Evolutionary conservation across 768 basidiomycete genomes (phyloP).

Genomic region (Suillus decipiens): DNA sequence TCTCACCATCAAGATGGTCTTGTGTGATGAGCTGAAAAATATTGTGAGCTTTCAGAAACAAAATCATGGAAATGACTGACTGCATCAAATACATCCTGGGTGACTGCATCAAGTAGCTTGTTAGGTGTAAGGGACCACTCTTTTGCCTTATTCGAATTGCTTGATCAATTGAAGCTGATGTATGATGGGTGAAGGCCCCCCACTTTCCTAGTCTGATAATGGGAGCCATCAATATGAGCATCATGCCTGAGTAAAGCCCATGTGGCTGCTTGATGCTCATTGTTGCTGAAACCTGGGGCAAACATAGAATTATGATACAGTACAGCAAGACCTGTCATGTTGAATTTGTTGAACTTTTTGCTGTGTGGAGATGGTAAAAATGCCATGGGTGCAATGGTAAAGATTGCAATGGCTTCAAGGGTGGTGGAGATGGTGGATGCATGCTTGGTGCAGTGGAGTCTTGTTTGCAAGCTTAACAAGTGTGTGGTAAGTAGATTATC

Average conservation of each 20-base stretch:
- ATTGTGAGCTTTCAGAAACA: not conserved
- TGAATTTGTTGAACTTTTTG: slow-evolving; percentile 9
- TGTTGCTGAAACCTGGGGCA: slow-evolving; percentile 1
- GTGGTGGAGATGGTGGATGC: not conserved
- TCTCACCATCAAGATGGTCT: slow-evolving; percentile 11
- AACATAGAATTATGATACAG: slow-evolving; percentile 7
- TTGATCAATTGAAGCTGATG: slow-evolving; percentile 7
- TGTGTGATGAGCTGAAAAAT: slow-evolving; percentile 11
- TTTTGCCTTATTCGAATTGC: not conserved
- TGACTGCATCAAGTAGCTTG: not conserved
- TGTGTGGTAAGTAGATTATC: too few relatives aligned
- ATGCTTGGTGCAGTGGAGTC: not conserved
- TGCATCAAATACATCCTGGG: slow-evolving; percentile 2
- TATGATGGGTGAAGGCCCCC: slow-evolving; percentile 12
- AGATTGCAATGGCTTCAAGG: slow-evolving; percentile 1
- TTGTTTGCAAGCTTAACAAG: not conserved
- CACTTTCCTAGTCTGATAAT: slow-evolving; percentile 5
- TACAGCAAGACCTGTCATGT: slow-evolving; percentile 10
- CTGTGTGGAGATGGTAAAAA: not conserved
- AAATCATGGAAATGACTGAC: slow-evolving; percentile 5
- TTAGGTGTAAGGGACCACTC: not conserved
- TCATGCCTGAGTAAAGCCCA: slow-evolving; percentile 8
- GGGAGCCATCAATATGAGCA: slow-evolving; percentile 3
- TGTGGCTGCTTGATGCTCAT: slow-evolving; percentile 4
- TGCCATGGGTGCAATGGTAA: not conserved